Evolutionary conservation across 1,284 basidiomycete genomes (phyloP).

Genomic region (Trametes sp.): DNA sequence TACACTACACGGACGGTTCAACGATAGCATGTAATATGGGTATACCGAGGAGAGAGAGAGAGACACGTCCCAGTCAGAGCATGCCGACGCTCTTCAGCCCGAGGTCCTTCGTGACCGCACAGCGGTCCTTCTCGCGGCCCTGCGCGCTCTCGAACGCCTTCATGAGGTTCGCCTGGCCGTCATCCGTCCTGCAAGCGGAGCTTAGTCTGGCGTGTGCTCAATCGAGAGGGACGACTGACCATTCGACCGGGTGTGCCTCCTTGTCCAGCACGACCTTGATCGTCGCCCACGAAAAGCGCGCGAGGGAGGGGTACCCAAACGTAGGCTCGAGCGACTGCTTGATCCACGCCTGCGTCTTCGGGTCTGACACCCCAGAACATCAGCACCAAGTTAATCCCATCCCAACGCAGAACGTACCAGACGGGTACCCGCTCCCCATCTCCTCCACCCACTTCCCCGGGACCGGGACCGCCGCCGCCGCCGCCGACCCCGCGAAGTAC

Average conservation of each 20-base stretch:
- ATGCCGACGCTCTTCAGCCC: conserved; percentile 69
- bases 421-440: conserved; percentile 88
- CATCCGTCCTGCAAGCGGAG: conserved; percentile 68
- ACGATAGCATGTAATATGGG: conserved; percentile 14
- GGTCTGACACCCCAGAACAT: conserved; percentile 63
- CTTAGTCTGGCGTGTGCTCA: neutral
- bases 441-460: conserved; percentile 48
- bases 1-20: conserved; percentile 24
- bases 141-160: conserved; percentile 76
- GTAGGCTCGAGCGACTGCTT: conserved; percentile 82
- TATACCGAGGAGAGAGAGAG: conserved; percentile 2
- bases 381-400: conserved; percentile 4
- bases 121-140: conserved; percentile 76
- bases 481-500: neutral
- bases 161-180: conserved; percentile 77
- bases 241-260: conserved; percentile 77
- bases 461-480: neutral
- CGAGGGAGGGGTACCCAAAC: conserved; percentile 93
- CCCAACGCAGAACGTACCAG: conserved; percentile 56
- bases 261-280: conserved; percentile 90
- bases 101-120: conserved; percentile 72
- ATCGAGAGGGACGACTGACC: conserved; percentile 56
- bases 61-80: conserved; percentile 39
- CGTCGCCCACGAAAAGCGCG: conserved; percentile 96
- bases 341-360: conserved; percentile 91